Percentiles rank a stretch among this genome's conserved stretches.
Conservation (phyloP, 805 yeast genomes). For the Blastobotrys robertii region DNA sequence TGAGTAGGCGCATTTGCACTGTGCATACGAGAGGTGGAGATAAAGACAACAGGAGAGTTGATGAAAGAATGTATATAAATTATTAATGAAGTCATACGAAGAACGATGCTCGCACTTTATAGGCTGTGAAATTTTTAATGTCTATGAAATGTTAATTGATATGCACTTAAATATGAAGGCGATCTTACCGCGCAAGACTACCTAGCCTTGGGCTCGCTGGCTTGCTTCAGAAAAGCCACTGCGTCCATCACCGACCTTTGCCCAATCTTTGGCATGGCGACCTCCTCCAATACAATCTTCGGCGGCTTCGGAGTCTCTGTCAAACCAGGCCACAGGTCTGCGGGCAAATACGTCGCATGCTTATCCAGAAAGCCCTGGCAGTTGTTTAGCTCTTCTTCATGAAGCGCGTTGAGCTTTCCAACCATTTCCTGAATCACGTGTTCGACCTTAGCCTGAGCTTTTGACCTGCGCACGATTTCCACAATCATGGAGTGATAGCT, state of each 20-base stretch:
- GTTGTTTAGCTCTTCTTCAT: conserved; percentile 34
- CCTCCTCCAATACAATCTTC: conserved; percentile 12
- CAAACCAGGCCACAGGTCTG: conserved; percentile 40
- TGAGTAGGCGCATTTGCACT: conserved; percentile 21
- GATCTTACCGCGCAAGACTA: neutral
- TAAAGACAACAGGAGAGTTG: conserved; percentile 1
- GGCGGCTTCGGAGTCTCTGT: conserved; percentile 26
- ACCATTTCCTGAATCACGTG: conserved; percentile 35
- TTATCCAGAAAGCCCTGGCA: conserved; percentile 36
- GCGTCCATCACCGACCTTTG: conserved; percentile 3
- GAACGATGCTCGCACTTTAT: neutral
- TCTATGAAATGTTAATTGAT: neutral
- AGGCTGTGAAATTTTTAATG: neutral
- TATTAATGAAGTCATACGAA: neutral
- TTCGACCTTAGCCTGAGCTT: conserved; percentile 33
- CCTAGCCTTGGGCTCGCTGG: neutral
- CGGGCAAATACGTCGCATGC: conserved; percentile 50
- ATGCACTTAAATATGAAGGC: neutral
- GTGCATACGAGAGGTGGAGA: too few relatives aligned
- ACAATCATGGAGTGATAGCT: conserved; percentile 44
- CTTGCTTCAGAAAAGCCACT: neutral
- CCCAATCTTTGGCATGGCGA: conserved; percentile 13
- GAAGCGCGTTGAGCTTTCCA: conserved; percentile 30
- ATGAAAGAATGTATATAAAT: neutral
- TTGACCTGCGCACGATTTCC: conserved; percentile 44